Base-by-base conservation (phyloP, 805 yeast species). In the Wickerhamiella sergipiensis region DNA sequence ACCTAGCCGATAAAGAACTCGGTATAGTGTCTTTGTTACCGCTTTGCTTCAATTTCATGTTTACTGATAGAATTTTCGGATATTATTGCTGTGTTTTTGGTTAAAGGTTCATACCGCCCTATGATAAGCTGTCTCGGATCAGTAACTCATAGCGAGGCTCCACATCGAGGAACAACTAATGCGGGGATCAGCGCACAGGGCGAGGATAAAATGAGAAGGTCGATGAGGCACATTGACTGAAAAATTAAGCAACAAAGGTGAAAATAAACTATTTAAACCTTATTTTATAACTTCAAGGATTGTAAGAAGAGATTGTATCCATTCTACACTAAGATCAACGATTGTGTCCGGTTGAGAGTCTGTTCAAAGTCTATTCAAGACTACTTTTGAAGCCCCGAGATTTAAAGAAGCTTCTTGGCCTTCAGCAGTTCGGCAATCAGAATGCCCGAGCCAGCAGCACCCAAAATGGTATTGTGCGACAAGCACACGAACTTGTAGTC, bases 401-500 rank as follows among this genome's bases (percentile, higher is more conserved):
- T 24, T 66, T 76, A 88, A 56, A 90, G 75, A 58, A 86, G 68
- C 54, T 78, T 75, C 71, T 83, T 88, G 53, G 89, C 89, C 53
- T 77, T 69, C 61, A 92, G 75, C 50, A 88, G 74, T 73, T 92
- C 98, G 49, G 95, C 98, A 66, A 92, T 92, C 68, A 92, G 79
- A 54, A 92, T 76, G 68, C 98, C 98, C 8, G 97, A 84, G 66
- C 98, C 98, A 23, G 98, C 98, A 63, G 98, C 98, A 64, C 98
- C 98, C 59, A 92, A 86, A 61, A 92, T 78, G 50, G 98, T 92
- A 76, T 92, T 92, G 70, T 92, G 98, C 24, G 97, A 89, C 58
- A 92, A 73, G n/a, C 88, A 92, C 50, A 92, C 96, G 89, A 92
- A 90, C 72, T 92, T 92, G 73, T 77, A 80, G 68, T 92, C 98